Conservation (phyloP, 495 filamentous ascomycete genomes). For the Copromyces sp. region DNA sequence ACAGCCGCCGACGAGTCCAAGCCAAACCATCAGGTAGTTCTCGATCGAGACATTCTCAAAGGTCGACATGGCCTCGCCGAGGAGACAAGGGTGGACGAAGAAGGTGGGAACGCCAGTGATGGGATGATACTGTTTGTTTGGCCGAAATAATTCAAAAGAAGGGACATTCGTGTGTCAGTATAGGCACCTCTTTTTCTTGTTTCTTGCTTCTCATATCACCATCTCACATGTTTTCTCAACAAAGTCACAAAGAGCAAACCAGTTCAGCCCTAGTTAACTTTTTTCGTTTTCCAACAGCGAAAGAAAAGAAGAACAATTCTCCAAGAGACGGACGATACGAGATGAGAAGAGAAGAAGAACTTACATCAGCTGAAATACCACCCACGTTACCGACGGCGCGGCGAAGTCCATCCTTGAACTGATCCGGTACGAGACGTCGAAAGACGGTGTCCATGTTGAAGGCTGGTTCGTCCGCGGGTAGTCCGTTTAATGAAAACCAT, state of each 20-base stretch:
- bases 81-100: slow-evolving; percentile 79
- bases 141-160: slow-evolving; percentile 17
- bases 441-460: slow-evolving; percentile 57
- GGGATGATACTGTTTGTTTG: slow-evolving; percentile 58
- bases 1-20: slow-evolving; percentile 63
- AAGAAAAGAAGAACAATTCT: background rate
- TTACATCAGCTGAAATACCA: slow-evolving; percentile 66
- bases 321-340: slow-evolving; percentile 8
- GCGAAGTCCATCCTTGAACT: slow-evolving; percentile 47
- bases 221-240: background rate
- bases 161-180: slow-evolving; percentile 27
- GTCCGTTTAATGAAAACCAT: slow-evolving; percentile 44
- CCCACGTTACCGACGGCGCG: slow-evolving; percentile 54
- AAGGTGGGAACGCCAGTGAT: slow-evolving; percentile 60
- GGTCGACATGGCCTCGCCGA: slow-evolving; percentile 62
- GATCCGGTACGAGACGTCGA: slow-evolving; percentile 54
- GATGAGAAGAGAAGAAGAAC: slow-evolving; percentile 18
- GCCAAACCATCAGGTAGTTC: slow-evolving; percentile 70
- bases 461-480: slow-evolving; percentile 30
- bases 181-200: slow-evolving; percentile 19
- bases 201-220: slow-evolving; percentile 9
- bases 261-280: slow-evolving; percentile 34
- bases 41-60: slow-evolving; percentile 42
- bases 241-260: slow-evolving; percentile 6
- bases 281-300: slow-evolving; percentile 7